Conservation (phyloP, 75 land plant species). For the Pinus tabuliformis region DNA sequence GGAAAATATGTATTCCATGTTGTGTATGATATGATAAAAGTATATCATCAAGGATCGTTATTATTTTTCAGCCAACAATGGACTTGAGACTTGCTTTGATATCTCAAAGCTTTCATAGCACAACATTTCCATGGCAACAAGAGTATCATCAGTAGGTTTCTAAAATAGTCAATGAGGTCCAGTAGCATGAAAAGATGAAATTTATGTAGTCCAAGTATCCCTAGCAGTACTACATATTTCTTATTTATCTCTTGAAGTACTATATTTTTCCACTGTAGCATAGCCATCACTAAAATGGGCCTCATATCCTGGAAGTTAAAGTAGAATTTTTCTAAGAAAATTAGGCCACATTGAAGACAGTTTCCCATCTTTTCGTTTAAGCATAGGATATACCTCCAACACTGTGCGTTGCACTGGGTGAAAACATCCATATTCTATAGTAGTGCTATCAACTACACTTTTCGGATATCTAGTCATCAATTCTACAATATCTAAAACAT, state of each 20-base stretch:
- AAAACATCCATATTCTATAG: slow-evolving; percentile 47
- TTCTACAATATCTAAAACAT: slow-evolving; percentile 50
- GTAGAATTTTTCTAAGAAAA: slow-evolving; percentile 52
- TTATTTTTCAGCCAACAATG: slow-evolving; percentile 63
- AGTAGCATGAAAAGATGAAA: slow-evolving; percentile 1
- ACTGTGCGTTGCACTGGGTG: slow-evolving; percentile 71
- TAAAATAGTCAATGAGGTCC: background rate
- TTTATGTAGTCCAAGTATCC: background rate
- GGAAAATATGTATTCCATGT: too few relatives aligned
- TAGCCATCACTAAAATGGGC: slow-evolving; percentile 13
- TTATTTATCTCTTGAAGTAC: background rate
- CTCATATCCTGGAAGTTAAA: slow-evolving; percentile 63
- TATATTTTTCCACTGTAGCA: slow-evolving; percentile 7
- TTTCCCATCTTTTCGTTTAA: slow-evolving; percentile 57
- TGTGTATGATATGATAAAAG: slow-evolving; percentile 6
- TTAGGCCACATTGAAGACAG: slow-evolving; percentile 69
- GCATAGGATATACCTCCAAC: slow-evolving; percentile 69
- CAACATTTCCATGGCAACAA: background rate
- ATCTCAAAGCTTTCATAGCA: slow-evolving; percentile 5
- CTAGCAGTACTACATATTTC: background rate
- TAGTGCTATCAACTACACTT: slow-evolving; percentile 35
- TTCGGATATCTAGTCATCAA: slow-evolving; percentile 40
- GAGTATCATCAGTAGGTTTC: background rate
- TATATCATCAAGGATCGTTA: slow-evolving; percentile 61
- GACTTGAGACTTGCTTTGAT: slow-evolving; percentile 10